Evolutionary conservation across 164 flowering plant genomes (phyloP), one percentile per base, ranked within the genome.

Genomic region (Nymphaea colorata): DNA sequence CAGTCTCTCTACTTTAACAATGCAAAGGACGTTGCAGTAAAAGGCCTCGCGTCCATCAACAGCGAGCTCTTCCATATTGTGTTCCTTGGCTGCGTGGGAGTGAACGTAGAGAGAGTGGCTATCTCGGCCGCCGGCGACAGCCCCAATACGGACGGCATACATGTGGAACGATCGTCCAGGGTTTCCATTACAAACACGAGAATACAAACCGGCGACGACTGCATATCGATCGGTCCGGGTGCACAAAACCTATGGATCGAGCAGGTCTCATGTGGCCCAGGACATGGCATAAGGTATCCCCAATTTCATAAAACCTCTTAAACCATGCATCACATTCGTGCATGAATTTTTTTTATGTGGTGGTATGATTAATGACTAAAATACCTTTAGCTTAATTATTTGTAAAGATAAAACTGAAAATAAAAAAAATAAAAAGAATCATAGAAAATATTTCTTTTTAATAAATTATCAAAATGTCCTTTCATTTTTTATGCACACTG

Each of bases 321-420:
- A 4, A 69, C 76, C 73, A 76, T 77, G 72, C 74, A 79, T 44
- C 17, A 47, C 60, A 66, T 15, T 62, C 79, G 76, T 73, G 44
- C 71, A 14, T 63, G 59, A 45, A 64, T 79, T 6, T 64, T 71
- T 36, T 68, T 70, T 47, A 73, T 25, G 36, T 1, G 36, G 0
- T 1, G 1, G 36, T 25, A 25, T 25, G 36, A 25, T 25, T 25
- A 25, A 25, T 25, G 36, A 25, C 36, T 25, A 25, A 25, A 25
- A 25, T 25, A 25, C 36, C 1, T 25, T 25, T 25, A 25, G 36
- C 1, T 25, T 25, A 25, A 25, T 1, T 25, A 25, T 25, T 25
- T 25, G 36, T 0, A 25, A 25, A 25, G 36, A 25, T 25, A 25
- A 25, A 25, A 25, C 1, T 25, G 36, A 25, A 1, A 25, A n/a